These are phyloP conservation scores for Paecilomyces formosus DNA, from an alignment of 2,329 filamentous ascomycete species.

Conservation along the genomic window DNA sequence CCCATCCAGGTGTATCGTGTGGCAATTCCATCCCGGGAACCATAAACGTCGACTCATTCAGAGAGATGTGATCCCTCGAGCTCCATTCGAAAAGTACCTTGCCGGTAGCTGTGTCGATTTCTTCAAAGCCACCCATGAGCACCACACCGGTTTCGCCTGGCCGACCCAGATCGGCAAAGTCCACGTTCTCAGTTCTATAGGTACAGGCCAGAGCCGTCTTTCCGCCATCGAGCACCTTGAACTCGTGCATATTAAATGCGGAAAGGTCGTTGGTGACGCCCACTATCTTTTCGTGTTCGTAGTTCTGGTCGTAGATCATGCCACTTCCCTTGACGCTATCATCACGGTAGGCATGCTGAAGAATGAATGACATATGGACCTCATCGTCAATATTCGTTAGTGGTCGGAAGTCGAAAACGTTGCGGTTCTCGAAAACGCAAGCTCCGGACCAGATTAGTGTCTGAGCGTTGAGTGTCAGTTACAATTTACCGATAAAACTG, in stretches of 20 bases:
- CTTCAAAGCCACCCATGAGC: conserved; percentile 28
- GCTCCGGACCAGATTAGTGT: background rate
- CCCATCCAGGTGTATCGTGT: background rate
- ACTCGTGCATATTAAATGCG: conserved; percentile 36
- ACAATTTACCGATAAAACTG: background rate
- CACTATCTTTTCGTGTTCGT: conserved; percentile 36
- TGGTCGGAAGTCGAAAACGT: background rate
- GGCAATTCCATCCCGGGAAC: conserved; percentile 10
- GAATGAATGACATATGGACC: background rate
- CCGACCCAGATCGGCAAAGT: conserved; percentile 22
- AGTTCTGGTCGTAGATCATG: conserved; percentile 42
- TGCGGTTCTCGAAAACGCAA: background rate
- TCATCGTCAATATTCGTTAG: background rate
- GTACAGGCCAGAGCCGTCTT: conserved; percentile 24
- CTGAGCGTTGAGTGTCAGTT: background rate
- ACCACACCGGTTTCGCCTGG: conserved; percentile 22
- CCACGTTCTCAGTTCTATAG: conserved; percentile 14
- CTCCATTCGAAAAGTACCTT: conserved; percentile 31
- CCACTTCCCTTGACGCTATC: conserved; percentile 29
- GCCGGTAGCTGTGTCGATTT: conserved; percentile 28
- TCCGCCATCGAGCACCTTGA: conserved; percentile 29
- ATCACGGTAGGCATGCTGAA: conserved; percentile 12
- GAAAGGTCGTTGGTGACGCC: conserved; percentile 18
- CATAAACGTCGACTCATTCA: conserved; percentile 21
- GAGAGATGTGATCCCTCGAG: conserved; percentile 21